phyloP scores from a whole-genome alignment of 2,329 filamentous ascomycete species.

The Talaromyces funiculosus region DNA sequence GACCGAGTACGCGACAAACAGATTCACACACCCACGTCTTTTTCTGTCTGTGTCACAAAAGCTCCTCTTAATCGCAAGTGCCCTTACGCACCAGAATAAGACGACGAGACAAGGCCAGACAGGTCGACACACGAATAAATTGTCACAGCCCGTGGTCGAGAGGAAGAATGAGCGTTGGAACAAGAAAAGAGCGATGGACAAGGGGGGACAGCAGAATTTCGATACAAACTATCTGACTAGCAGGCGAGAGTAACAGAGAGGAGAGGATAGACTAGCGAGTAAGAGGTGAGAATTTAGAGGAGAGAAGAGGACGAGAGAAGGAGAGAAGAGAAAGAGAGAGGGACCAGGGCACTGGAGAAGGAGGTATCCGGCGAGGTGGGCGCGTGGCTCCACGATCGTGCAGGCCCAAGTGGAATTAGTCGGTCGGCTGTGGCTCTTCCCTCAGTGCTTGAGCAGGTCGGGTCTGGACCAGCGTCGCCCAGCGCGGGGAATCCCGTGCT shows the following conservation, averaged over 20 bases:
- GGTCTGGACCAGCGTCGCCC: slow-evolving; percentile 13
- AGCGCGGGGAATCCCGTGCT: slow-evolving; percentile 17
- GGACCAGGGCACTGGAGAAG: slow-evolving; percentile 4
- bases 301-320: neutral
- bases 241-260: neutral
- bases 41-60: slow-evolving; percentile 4
- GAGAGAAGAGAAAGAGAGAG: neutral
- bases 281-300: neutral
- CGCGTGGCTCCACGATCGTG: slow-evolving; percentile 18
- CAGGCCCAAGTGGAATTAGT: slow-evolving; percentile 14
- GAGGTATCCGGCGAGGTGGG: slow-evolving; percentile 16
- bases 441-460: neutral
- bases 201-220: neutral
- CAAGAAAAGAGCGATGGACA: neutral
- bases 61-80: neutral
- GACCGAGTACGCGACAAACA: slow-evolving; percentile 9
- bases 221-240: neutral
- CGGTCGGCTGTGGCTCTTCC: slow-evolving; percentile 9
- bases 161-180: neutral
- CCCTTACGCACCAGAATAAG: neutral
- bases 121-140: neutral
- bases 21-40: neutral
- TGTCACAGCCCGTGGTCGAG: neutral
- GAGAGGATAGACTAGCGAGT: neutral
- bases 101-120: neutral